Evolutionary conservation across 306 rosid genomes (phyloP).

Genomic region (Urtica urens): DNA sequence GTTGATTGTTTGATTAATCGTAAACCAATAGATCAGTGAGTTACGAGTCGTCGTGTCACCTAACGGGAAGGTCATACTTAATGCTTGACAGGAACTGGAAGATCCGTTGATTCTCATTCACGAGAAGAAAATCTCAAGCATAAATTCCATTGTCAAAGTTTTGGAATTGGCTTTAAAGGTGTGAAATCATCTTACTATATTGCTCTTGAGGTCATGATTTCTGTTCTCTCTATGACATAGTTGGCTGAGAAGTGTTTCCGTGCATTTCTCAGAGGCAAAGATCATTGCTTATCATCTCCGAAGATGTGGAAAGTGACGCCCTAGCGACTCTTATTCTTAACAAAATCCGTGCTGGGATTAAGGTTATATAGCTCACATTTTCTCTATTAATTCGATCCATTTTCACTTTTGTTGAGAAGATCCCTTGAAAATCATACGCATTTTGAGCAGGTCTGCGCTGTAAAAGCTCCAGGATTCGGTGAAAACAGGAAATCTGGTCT

Average conservation of each 20-base stretch:
- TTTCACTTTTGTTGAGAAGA: not conserved
- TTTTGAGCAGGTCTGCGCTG: conserved; percentile 72
- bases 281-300: conserved; percentile 71
- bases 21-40: too few relatives aligned
- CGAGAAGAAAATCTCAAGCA: conserved; percentile 83
- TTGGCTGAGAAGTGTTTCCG: conserved; percentile 5
- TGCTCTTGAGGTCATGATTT: conserved; percentile 8
- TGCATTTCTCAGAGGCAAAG: conserved; percentile 55
- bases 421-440: too few relatives aligned
- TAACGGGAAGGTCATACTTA: too few relatives aligned
- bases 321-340: conserved; percentile 76
- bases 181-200: conserved; percentile 9
- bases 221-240: not conserved
- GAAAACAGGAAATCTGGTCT: conserved; percentile 71
- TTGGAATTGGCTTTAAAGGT: conserved; percentile 87
- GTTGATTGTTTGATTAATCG: too few relatives aligned
- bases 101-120: conserved; percentile 86
- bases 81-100: conserved; percentile 78
- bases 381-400: not conserved
- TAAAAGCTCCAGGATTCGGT: conserved; percentile 94
- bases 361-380: conserved; percentile 32
- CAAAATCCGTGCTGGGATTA: conserved; percentile 95
- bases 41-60: too few relatives aligned
- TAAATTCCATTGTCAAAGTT: conserved; percentile 68
- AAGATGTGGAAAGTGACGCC: conserved; percentile 92